Base-by-base conservation (phyloP, 2,329 filamentous ascomycete species). In the Cyphellophora attinorum region DNA sequence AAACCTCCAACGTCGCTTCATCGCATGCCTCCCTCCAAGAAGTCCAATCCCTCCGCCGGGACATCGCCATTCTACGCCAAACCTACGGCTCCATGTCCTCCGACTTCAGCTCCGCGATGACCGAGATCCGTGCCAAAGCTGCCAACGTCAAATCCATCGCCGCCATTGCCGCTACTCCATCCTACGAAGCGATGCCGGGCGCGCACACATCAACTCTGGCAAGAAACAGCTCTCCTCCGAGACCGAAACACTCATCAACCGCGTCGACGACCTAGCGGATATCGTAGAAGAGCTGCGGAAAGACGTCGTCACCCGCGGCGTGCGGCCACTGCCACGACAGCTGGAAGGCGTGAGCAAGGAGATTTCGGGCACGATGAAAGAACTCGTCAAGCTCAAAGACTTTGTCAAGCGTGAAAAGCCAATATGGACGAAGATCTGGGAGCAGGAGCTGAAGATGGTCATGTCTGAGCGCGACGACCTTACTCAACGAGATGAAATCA, bases 391-490 rank as follows among this genome's bases (percentile, higher is more conserved):
- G 62, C 81, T 98, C 72, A 84, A 94, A 55, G 88, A 94, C 11
- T 93, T 83, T 65, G 74, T 98, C 63, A 80, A 79, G 50, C 75
- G 76, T 30, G 91, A 98, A 70, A 94, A 94, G 59, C 91, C 91
- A 0, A 70, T 95, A 38, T 98, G 91, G 89, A 95, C 86, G 35
- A 95, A 95, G 74, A 93, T 96, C 45, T 98, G 91, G 91, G 89
- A 96, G 72, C 88, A 93, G 61, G 88, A 96, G 58, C 68, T 98
- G 29, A 85, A 96, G 58, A 80, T 89, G 34, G 89, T 98, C 3
- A 96, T 91, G 62, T 86, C 93, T 56, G 91, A 95, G 53, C 79
- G 88, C 47, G 89, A 96, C 54, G 79, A 95, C 59, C 74, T 98
- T 48, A 91, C 86, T 32, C 82, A 96, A 69, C 89, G 94, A 67